Base-by-base conservation (phyloP, 352 stramenopile species). In the Phytopythium ostracodes region DNA sequence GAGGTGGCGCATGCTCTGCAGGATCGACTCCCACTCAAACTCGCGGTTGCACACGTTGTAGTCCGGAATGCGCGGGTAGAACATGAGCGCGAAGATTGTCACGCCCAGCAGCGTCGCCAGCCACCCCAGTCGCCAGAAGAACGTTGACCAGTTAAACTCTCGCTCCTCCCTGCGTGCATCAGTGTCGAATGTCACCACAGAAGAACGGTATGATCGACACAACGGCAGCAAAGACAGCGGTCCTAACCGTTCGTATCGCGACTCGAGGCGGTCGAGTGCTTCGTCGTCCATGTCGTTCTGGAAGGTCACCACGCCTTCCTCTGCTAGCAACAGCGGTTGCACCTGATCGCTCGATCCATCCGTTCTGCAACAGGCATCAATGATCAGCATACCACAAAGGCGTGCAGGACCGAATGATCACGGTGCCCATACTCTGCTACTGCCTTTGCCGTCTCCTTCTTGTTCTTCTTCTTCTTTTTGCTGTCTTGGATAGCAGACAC, bases 31-130 rank as follows among this genome's bases (percentile, higher is more conserved):
- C 87, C 87, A 96, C 50, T 96, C 84, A 64, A 96, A 96, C 65
- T 94, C 71, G 18, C 86, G 87, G 46, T 96, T 96, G 79, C 87
- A 96, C 22, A 96, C 84, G 55, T 94, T 91, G 72, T 96, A 96
- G 65, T 96, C 84, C 2, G 87, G 87, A 62, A 92, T 85, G 27
- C 87, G 84, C 10, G 87, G 87, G 66, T 92, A 96, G 54, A 92
- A 96, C 87, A 96, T 96, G 43, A 96, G 81, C 35, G 79, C 75
- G 0, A 92, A 40, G 11, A 92, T 70, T 11, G 87, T 95, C 61
- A 79, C 74, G 17, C 60, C 70, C n/a, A 89, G 71, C 2, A 93
- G 42, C 31, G 65, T 59, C 3, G 56, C 72, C 12, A 95, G 74
- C 73, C 74, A 88, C 56, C 73, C 77, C 40, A 89, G 61, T 1